Evolutionary conservation across 345 rosid genomes (phyloP).

Genomic region (Eucalyptus marginata): DNA sequence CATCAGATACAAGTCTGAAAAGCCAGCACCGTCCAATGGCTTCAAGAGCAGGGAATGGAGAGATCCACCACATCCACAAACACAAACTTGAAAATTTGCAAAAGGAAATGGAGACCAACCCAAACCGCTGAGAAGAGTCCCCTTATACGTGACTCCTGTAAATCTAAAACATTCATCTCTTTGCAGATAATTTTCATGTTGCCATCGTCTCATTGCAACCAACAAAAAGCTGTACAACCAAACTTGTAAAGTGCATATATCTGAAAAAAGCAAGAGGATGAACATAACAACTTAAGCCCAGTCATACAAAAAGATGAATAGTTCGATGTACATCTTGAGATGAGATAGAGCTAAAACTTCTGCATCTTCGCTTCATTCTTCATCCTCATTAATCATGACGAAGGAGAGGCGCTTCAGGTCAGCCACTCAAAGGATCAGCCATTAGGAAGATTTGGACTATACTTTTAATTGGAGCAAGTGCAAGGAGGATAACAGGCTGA

Average conservation of each 20-base stretch:
- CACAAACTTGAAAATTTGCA: not conserved
- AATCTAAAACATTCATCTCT: not conserved
- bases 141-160: not conserved
- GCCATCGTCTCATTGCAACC: not conserved
- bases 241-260: not conserved
- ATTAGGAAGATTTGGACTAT: not conserved
- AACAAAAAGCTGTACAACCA: not conserved
- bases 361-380: not conserved
- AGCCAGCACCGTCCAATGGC: not conserved
- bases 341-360: not conserved
- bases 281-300: not conserved
- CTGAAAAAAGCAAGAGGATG: not conserved
- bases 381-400: not conserved
- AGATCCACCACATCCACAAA: not conserved
- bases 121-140: not conserved
- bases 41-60: not conserved
- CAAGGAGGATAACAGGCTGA: not conserved
- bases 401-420: not conserved
- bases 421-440: not conserved
- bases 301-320: not conserved
- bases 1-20: not conserved
- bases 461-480: not conserved
- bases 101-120: not conserved
- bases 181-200: not conserved
- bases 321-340: not conserved